Conservation (phyloP, 768 basidiomycete genomes). For the Phanerochaete sordida region DNA sequence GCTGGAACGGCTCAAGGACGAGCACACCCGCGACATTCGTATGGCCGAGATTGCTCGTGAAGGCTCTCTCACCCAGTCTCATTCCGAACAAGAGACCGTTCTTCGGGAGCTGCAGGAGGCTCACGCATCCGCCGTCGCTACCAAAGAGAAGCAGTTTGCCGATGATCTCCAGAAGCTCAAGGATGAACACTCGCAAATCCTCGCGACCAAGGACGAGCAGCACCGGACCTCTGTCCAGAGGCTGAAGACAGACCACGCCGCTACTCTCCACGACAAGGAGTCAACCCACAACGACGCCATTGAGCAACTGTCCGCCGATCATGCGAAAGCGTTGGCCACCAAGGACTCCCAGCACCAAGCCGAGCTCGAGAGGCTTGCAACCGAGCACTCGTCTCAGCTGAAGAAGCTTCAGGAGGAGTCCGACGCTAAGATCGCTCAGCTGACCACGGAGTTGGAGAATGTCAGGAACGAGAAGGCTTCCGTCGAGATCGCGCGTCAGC, state of each 20-base stretch:
- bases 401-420: slow-evolving; percentile 55
- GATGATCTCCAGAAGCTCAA: slow-evolving; percentile 67
- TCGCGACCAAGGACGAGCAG: slow-evolving; percentile 59
- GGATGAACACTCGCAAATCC: slow-evolving; percentile 52
- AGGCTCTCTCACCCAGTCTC: slow-evolving; percentile 70
- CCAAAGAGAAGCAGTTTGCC: slow-evolving; percentile 61
- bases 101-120: slow-evolving; percentile 70
- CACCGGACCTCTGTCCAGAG: slow-evolving; percentile 54
- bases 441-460: slow-evolving; percentile 40
- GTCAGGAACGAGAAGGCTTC: slow-evolving; percentile 18
- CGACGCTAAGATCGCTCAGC: slow-evolving; percentile 45
- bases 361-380: slow-evolving; percentile 53
- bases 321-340: slow-evolving; percentile 45
- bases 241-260: slow-evolving; percentile 58
- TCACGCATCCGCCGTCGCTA: slow-evolving; percentile 59
- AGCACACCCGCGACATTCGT: slow-evolving; percentile 71
- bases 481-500: slow-evolving; percentile 36
- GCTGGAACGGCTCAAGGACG: slow-evolving; percentile 70
- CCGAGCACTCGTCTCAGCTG: slow-evolving; percentile 53
- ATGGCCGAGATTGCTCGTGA: slow-evolving; percentile 74
- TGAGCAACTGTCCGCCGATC: slow-evolving; percentile 55
- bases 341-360: slow-evolving; percentile 57
- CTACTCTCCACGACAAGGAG: slow-evolving; percentile 59
- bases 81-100: slow-evolving; percentile 59
- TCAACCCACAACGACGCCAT: slow-evolving; percentile 57